Base-by-base conservation (phyloP, 345 rosid genomes). In the Cardiospermum halicacabum region DNA sequence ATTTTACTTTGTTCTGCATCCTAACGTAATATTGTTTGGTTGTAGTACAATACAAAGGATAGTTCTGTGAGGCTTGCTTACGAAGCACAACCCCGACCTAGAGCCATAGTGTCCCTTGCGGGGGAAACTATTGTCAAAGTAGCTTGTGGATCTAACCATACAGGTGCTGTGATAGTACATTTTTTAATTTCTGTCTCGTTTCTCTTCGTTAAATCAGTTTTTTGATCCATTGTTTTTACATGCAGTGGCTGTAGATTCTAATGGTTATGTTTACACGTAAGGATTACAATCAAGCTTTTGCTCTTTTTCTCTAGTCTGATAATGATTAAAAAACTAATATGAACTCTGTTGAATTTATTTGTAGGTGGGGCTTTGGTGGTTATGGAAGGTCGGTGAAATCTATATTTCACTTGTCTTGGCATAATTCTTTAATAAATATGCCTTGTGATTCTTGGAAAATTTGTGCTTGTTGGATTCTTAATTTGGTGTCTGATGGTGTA, bases 291-390 rank as follows among this genome's bases (percentile, higher is more conserved):
- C 7, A 11, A 13, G 6, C 6, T 60, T 61, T 49, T 55, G 15
- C 58, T 43, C 45, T 43, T 68, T 72, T 48, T 34, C 61, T 22
- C 22, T 47, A 58, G 25, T 65, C 21, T 53, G n/a, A 30, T 48
- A 32, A n/a, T 39, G 26, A 48, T 22, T 50, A 43, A 15, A 43
- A 43, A 72, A 59, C 58, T 68, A 68, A 72, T 61, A 40, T 43
- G 56, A 55, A 37, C 56, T 58, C 8, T 64, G 39, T 42, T 82
- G 69, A 27, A 65, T 70, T 60, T 30, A 51, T 56, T 53, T 73
- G 69, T 72, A 94, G 99, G 81, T 94, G 99, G 99, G 99, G 99
- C 63, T 91, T 70, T 66, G 99, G 99, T 68, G 99, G 99, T 61
- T 89, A 91, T 85, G 97, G 99, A 78, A 94, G 99, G 97, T 94